Base-by-base conservation (phyloP, 2,329 filamentous ascomycete species). In the Fusarium buxicola region DNA sequence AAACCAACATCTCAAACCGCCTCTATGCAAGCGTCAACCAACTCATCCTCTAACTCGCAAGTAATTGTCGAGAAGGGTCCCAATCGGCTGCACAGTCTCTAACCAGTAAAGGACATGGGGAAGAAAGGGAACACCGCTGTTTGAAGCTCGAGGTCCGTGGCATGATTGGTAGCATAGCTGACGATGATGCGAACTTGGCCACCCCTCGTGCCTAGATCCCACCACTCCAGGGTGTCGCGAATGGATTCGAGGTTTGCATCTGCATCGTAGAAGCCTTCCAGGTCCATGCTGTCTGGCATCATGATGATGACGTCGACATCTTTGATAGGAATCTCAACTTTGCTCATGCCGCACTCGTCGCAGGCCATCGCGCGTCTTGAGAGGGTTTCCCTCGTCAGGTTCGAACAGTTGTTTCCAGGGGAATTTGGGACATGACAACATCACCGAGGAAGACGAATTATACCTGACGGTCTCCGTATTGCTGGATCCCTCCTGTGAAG, bases 291-390 rank as follows among this genome's bases (percentile, higher is more conserved):
- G 5, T 21, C 25, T 18, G 18, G 41, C 2, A 45, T 32, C 12
- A 45, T 24, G 41, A 45, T 4, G 13, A 45, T 16, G 8, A 45
- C 41, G 5, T 45, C 41, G 7, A 45, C 28, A 30, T 45, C n/a
- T 31, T n/a, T 32, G 16, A 45, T 45, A 10, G 41, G 41, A 13
- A 45, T 45, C 16, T 45, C 51, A 25, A 59, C 31, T n/a, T 27
- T 49, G 35, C 45, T 51, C 16, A 43, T 35, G 40, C 13, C 16
- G 43, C 7, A 27, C 15, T 25, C 11, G 9, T 25, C 12, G 43
- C 4, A 46, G 30, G 3, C 30, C 43, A n/a, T 46, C 30, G 30
- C 18, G 12, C 15, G 43, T 34, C 30, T 46, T 34, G 18, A 46
- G 30, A 16, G 30, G 43, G 13, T 15, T 46, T 25, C 2, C n/a